phyloP scores from a whole-genome alignment of 2,329 filamentous ascomycete genomes.

The Phialemoniopsis sp. region DNA sequence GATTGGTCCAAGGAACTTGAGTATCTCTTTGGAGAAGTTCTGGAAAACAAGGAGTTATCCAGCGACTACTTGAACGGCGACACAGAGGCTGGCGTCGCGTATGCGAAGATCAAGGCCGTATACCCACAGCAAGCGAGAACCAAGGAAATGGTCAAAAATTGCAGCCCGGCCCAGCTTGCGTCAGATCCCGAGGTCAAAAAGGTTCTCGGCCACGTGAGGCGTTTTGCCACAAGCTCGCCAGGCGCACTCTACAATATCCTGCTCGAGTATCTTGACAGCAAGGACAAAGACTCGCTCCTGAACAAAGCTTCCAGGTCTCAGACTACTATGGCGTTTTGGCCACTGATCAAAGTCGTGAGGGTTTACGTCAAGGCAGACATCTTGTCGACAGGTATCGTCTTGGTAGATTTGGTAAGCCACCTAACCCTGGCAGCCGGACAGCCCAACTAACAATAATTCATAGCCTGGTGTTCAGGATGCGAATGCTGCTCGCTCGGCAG shows the following conservation, averaged over 20 bases:
- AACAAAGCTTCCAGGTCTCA: conserved; percentile 11
- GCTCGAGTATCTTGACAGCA: conserved; percentile 50
- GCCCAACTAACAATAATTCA: conserved; percentile 6
- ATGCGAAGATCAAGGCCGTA: conserved; percentile 45
- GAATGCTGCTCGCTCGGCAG: conserved; percentile 53
- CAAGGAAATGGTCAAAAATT: conserved; percentile 31
- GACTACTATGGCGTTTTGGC: conserved; percentile 32
- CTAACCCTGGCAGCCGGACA: background rate
- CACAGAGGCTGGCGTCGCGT: conserved; percentile 35
- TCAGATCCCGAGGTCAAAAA: conserved; percentile 26
- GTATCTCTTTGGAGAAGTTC: conserved; percentile 42
- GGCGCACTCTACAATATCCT: conserved; percentile 41
- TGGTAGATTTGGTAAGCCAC: conserved; percentile 39
- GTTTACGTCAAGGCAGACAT: conserved; percentile 26
- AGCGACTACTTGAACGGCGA: conserved; percentile 11
- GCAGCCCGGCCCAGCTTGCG: conserved; percentile 34
- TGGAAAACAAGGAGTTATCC: conserved; percentile 30
- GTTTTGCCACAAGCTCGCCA: conserved; percentile 28
- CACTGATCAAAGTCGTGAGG: conserved; percentile 46
- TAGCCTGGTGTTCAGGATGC: conserved; percentile 53
- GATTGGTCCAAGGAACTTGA: conserved; percentile 51
- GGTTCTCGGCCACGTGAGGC: conserved; percentile 40
- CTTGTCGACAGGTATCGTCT: conserved; percentile 26
- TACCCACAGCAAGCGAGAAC: conserved; percentile 30
- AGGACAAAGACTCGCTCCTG: conserved; percentile 32